Base-by-base conservation (phyloP, 2,329 filamentous ascomycete genomes). In the Microthyrium microscopicum region DNA sequence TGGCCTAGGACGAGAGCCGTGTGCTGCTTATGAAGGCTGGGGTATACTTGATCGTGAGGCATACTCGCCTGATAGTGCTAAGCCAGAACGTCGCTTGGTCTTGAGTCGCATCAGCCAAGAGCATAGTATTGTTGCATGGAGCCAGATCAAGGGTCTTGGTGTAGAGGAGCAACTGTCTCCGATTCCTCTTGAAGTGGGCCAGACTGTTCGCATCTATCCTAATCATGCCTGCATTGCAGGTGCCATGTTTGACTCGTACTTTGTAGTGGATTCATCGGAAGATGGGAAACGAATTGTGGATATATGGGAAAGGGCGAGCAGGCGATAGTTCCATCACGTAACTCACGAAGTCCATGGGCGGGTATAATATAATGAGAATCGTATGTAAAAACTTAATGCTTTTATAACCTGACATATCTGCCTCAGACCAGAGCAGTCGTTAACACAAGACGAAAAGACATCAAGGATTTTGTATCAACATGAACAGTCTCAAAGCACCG, bases 191-290 rank as follows among this genome's bases (percentile, higher is more conserved):
- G 41, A 52, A 3, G 58, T 81, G 20, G 79, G 80, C 1, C 68
- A 82, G 46, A 70, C 71, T 45, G 54, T 85, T 18, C 61, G 71
- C 37, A 57, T 87, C 5, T 85, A 76, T 72, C 79, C 80, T 0
- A 87, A 87, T 44, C 81, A 89, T 55, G 72, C 79, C 22, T 89
- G 81, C 49, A 76, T 87, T 43, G 69, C 79, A 2, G 74, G 77
- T 0, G 73, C 73, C 0, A 68, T 70, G 19, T 80, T 75, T 54
- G 71, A 66, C 2, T 81, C 71, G 64, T 89, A 83, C 54, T 56
- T 83, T 15, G 58, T 87, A 21, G 70, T 85, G 2, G 79, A 87
- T 52, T 71, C 69, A 19, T 59, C 65, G 30, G 54, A 59, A 33
- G 64, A 61, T 0, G 57, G 60, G 16, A 64, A 70, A 42, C 62